Base-by-base conservation (phyloP, 1,139 yeast genomes). In the Suhomyces coccinellae region DNA sequence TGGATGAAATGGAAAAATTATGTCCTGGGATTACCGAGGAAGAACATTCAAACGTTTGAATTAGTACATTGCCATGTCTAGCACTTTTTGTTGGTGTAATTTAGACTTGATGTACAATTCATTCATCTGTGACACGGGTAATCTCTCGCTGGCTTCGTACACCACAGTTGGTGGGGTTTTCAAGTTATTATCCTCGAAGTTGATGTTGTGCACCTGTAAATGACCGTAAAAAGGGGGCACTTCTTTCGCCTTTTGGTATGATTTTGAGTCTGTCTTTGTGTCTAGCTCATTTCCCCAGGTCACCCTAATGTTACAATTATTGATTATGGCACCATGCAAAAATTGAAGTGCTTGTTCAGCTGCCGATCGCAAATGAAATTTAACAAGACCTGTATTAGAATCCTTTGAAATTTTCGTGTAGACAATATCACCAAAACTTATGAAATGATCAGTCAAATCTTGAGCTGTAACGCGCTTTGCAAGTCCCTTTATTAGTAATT, bases 21-120 rank as follows among this genome's bases (percentile, higher is more conserved):
- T 79, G 83, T 53, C 82, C 82, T 2, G 83, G 83, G 0, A 46
- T 57, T 1, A 46, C 52, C 4, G 75, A 72, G 48, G 68, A 60
- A 12, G 80, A 69, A 38, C 82, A 77, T 20, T 11, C 13, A 3
- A 30, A 29, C 11, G 22, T 32, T 2, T 32, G 9, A 32, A 16
- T 36, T 36, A 53, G 36, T 49, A 53, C 34, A 36, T 27, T 17
- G 48, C 50, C 30, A 52, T 48, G 38, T 48, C 48, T 15, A 65
- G 45, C 14, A 61, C 29, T 15, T 50, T 47, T 17, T 53, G 52
- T 14, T 56, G 50, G 9, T 51, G 41, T 14, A 50, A 12, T 33
- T 58, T 62, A 0, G 46, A 38, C 10, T 50, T 43, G 5, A 60
- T 45, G 45, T 62, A 59, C 9, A 53, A 33, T 24, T 53, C 55